These are phyloP conservation scores for Scopulariopsis brevicaulis DNA, from an alignment of 2,329 filamentous ascomycete species.

Conservation along the genomic window DNA sequence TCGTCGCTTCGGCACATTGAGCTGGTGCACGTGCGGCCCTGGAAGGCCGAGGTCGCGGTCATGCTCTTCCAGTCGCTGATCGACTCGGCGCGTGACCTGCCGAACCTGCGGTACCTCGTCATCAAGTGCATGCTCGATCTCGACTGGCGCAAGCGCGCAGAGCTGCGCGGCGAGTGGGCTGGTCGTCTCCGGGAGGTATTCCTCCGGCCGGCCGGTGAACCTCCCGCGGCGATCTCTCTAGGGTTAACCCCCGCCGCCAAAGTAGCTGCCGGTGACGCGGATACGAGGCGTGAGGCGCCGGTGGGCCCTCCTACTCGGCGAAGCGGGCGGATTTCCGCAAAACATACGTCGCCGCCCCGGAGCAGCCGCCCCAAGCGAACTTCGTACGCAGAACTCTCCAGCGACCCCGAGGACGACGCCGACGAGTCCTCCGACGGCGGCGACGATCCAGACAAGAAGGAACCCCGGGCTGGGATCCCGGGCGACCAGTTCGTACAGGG, in stretches of 20 bases:
- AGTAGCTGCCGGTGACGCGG: background rate
- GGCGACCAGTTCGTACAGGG: constrained; percentile 43
- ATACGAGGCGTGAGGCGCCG: background rate
- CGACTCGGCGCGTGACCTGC: constrained; percentile 54
- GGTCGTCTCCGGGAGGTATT: constrained; percentile 59
- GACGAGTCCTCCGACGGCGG: constrained; percentile 4
- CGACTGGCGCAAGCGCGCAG: constrained; percentile 71
- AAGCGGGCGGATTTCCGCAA: constrained; percentile 18
- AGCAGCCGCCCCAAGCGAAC: background rate
- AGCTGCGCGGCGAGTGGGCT: constrained; percentile 70
- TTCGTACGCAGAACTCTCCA: constrained; percentile 1
- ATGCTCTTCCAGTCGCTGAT: constrained; percentile 72
- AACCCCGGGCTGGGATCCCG: constrained; percentile 1
- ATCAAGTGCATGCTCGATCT: constrained; percentile 71
- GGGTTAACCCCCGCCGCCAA: constrained; percentile 10
- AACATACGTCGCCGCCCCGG: constrained; percentile 9
- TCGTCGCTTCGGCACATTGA: constrained; percentile 58
- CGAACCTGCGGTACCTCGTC: constrained; percentile 54
- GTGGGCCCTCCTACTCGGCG: background rate
- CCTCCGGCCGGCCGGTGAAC: constrained; percentile 30
- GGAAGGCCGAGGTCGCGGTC: constrained; percentile 57
- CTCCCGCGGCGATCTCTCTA: constrained; percentile 27
- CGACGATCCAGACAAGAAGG: constrained; percentile 5
- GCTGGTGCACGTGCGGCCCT: constrained; percentile 67
- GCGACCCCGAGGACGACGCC: constrained; percentile 7